Evolutionary conservation across 2,329 filamentous ascomycete genomes (phyloP), one percentile per base, ranked within the genome.

Genomic region (Triangularia setosa): DNA sequence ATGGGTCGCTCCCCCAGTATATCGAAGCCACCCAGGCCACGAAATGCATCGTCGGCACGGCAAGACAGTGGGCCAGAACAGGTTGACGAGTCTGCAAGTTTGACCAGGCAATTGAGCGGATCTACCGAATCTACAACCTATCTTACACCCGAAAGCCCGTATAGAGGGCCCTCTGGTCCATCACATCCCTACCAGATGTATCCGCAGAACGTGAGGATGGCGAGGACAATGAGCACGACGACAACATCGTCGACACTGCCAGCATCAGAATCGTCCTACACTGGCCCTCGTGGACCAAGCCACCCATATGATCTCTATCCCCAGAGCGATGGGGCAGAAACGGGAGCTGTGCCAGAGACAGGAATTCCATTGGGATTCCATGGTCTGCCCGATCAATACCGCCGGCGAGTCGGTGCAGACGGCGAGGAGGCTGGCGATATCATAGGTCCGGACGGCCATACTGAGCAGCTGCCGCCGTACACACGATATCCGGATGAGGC

Each of bases 401-500:
- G 89, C 72, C 82, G 90, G 67, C 87, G 89, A 60, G 77, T 92
- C 60, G 91, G 90, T 0, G 89, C 91, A 0, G 90, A 93, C 63
- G 92, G 92, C 60, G 92, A 97, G 77, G 93, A 97, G 70, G 81
- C 86, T n/a, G 92, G 90, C 56, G 93, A 93, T 74, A 86, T 97
- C 61, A 89, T 97, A 60, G 93, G 93, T 1, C 91, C 90, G 0
- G 87, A 96, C 72, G 93, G 93, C 1, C 93, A 97, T 73, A 89
- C 90, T 1, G 94, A 98, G 76, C 92, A 96, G 75, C 80, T 97
- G 18, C 94, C 94, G 12, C 94, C 94, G 0, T 98, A 98, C 74
- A 91, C 92, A 14, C 84, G 92, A 74, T 97, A 96, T 76, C 92
- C 93, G 2, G 91, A 96, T 60, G 90, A 92, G 63, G 80, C 80